A percentile compares a stretch with the other conserved stretches of the same genome.
Evolutionary conservation across 164 flowering plant species (phyloP).

Genomic region (Umbellularia californica): DNA sequence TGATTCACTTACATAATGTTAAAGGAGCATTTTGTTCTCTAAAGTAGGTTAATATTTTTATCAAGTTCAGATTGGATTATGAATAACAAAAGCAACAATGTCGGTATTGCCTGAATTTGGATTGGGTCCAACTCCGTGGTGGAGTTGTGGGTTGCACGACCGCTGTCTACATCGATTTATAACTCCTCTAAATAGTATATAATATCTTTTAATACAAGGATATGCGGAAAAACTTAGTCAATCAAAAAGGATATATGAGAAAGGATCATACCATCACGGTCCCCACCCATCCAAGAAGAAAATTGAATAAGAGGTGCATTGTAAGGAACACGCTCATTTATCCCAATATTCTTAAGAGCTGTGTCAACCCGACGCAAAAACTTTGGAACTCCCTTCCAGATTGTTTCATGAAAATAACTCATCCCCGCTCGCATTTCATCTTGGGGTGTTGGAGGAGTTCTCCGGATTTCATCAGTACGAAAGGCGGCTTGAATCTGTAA

Average conservation of each 20-base stretch:
- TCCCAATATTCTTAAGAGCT: slow-evolving; percentile 92
- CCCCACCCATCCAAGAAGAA: slow-evolving; percentile 99
- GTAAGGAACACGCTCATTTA: slow-evolving; percentile 89
- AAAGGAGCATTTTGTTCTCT: too few relatives aligned
- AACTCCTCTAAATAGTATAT: too few relatives aligned
- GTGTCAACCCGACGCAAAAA: slow-evolving; percentile 94
- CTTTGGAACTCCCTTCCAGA: slow-evolving; percentile 96
- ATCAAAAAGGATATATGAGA: background rate
- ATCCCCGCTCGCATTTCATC: slow-evolving; percentile 99
- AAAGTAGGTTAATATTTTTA: too few relatives aligned
- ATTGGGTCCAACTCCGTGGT: too few relatives aligned
- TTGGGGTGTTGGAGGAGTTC: slow-evolving; percentile 93
- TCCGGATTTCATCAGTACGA: slow-evolving; percentile 93
- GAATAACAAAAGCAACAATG: too few relatives aligned
- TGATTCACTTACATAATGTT: too few relatives aligned
- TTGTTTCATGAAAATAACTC: slow-evolving; percentile 98
- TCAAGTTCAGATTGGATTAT: too few relatives aligned
- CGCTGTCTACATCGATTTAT: too few relatives aligned
- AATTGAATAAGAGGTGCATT: slow-evolving; percentile 96
- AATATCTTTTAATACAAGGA: too few relatives aligned
- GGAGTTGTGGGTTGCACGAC: too few relatives aligned
- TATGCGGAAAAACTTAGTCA: background rate
- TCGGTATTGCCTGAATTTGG: too few relatives aligned
- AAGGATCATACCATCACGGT: slow-evolving; percentile 81
- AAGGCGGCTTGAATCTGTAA: slow-evolving; percentile 97